Conservation (phyloP, 2,329 filamentous ascomycete genomes). For the Metarhizium robertsii region DNA sequence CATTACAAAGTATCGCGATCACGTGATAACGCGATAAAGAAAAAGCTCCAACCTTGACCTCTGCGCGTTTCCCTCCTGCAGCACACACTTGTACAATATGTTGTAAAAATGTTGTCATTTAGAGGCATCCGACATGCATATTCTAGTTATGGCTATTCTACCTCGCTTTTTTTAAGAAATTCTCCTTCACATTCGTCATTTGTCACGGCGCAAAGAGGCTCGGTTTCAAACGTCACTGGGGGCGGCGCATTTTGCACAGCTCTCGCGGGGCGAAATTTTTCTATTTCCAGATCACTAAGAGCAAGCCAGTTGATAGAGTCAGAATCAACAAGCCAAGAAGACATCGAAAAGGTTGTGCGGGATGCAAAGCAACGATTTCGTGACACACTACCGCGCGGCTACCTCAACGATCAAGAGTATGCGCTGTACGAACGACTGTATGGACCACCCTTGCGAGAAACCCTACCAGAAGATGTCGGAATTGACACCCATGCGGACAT, state of each 20-base stretch:
- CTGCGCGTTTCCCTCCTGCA: slow-evolving; percentile 2
- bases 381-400: slow-evolving; percentile 62
- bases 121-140: slow-evolving; percentile 24
- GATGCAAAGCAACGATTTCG: slow-evolving; percentile 67
- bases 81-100: slow-evolving; percentile 8
- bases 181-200: background rate
- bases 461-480: slow-evolving; percentile 48
- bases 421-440: slow-evolving; percentile 72
- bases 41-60: slow-evolving; percentile 14
- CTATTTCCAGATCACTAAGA: slow-evolving; percentile 16
- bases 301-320: slow-evolving; percentile 9
- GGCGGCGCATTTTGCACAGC: background rate
- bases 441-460: slow-evolving; percentile 60
- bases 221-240: background rate
- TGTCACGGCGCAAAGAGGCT: background rate
- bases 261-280: slow-evolving; percentile 16
- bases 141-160: slow-evolving; percentile 16
- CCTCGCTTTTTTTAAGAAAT: slow-evolving; percentile 5
- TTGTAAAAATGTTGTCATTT: slow-evolving; percentile 24
- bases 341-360: slow-evolving; percentile 56
- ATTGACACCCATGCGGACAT: slow-evolving; percentile 32
- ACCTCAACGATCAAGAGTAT: slow-evolving; percentile 62
- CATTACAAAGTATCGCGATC: slow-evolving; percentile 11
- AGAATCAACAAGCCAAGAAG: slow-evolving; percentile 11
- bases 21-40: slow-evolving; percentile 19